These are phyloP conservation scores for Daldinia decipiens DNA, from an alignment of 495 filamentous ascomycete species.

Conservation along the genomic window DNA sequence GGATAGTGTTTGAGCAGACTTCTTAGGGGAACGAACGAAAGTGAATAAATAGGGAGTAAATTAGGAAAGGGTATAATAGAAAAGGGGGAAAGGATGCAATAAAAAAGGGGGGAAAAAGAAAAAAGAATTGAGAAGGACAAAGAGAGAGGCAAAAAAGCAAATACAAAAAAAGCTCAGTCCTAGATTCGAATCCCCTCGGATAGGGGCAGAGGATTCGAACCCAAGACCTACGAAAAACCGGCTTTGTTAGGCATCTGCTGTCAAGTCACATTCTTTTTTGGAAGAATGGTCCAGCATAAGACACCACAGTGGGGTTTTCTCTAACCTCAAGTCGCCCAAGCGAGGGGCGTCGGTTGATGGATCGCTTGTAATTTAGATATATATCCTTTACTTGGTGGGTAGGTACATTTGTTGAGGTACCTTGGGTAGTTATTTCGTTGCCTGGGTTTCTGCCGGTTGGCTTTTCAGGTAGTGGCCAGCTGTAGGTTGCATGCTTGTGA, in stretches of 20 bases:
- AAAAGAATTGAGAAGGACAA: background rate
- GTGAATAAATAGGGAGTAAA: background rate
- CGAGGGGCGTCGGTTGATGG: too few species aligned
- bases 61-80: background rate
- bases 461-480: too few species aligned
- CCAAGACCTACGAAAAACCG: too few species aligned
- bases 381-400: background rate
- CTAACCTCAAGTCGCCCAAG: background rate
- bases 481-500: too few species aligned
- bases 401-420: background rate
- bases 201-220: too few species aligned
- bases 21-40: background rate
- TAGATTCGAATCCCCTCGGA: too few species aligned
- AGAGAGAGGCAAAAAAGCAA: background rate
- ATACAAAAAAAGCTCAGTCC: too few species aligned
- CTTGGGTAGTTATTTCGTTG: background rate
- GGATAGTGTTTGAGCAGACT: background rate
- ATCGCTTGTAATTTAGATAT: too few species aligned
- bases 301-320: conserved; percentile 3
- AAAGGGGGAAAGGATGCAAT: background rate
- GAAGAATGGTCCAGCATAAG: background rate
- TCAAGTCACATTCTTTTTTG: background rate
- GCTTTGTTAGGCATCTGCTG: too few species aligned
- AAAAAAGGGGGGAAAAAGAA: background rate
- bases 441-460: background rate